Evolutionary conservation across 306 rosid genomes (phyloP), one percentile per base, ranked within the genome.

Genomic region (Cicer arietinum): DNA sequence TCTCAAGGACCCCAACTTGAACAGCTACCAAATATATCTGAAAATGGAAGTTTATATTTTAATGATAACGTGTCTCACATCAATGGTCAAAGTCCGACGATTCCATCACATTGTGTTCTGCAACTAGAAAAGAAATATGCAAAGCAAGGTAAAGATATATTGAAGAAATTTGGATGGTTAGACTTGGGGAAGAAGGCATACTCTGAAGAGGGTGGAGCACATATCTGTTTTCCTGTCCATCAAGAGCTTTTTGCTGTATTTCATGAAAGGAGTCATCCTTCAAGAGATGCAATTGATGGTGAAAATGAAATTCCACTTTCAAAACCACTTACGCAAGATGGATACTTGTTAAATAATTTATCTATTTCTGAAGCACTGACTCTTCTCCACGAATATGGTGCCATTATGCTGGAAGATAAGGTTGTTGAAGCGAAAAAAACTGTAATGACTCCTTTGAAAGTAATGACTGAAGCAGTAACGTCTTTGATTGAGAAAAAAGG

Each of bases 91-190:
- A 43, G 65, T 67, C 82, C 79, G 74, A 73, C 14, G 56, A 74
- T 60, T 74, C 77, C 71, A 54, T 75, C 84, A 41, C 85, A 77
- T 80, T 83, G 85, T 83, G 85, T 89, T 86, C 82, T 94, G 73
- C 85, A 84, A 80, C 84, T 94, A 56, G 90, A 87, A 75, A 91
- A 75, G 77, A 87, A 87, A 75, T 74, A 84, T 78, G 98, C 96
- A 40, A 91, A 94, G 80, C 80, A 81, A 40, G 98, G 90, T 67
- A 94, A 94, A 88, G 96, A 91, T 75, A 69, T 90, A 69, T 79
- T 91, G 89, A 94, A 94, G 86, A 89, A 86, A 86, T 92, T 89
- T 82, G 91, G 90, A 51, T 94, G 99, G 97, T 84, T 94, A 81
- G 99, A 92, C 79, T 69, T 87, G 51, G 85, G 80, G 60, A 89